Evolutionary conservation across 2,329 filamentous ascomycete species (phyloP), one percentile per base, ranked within the genome.

Genomic region (Berkeleyomyces rouxiae): DNA sequence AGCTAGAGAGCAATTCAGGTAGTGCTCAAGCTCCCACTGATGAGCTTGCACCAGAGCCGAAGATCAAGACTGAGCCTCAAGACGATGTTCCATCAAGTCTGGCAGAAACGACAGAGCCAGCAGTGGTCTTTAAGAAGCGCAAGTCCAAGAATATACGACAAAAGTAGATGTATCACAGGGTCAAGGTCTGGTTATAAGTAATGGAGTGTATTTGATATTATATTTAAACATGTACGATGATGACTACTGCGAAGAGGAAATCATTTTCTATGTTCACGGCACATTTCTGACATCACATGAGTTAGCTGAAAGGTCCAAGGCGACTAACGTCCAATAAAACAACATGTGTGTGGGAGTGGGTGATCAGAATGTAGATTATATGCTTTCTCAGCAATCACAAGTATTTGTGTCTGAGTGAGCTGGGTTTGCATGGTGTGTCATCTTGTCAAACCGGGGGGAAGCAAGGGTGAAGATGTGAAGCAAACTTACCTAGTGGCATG

Each of bases 71-170:
- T 51, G 67, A 68, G 16, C 66, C 44, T 4, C 57, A 67, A 11
- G 63, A 67, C 2, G 70, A 70, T 61, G 65, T 67, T 1, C 72
- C 73, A 11, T 31, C 11, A 3, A 31, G 31, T 11, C 6, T 37
- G 2, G 31, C 51, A 13, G 43, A 46, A 67, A 66, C 13, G 65
- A 44, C 16, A 67, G 9, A 77, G 80, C 2, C 62, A 1, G 51
- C 58, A 23, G 39, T 64, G 75, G 76, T 90, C 2, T 93, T 92
- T 73, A 92, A 91, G 74, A 91, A 90, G 75, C 77, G 88, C 61
- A 92, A 90, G 70, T 77, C 82, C 11, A 86, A 84, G 75, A 81
- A 78, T 59, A 77, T 84, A 43, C 79, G 83, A 23, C 79, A 84
- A 67, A 84, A 80, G 70, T 84, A 61, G 44, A 47, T 31, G 37